These are phyloP conservation scores for Sporisorium exsertum DNA, from an alignment of 1,284 basidiomycete species.

Conservation along the genomic window DNA sequence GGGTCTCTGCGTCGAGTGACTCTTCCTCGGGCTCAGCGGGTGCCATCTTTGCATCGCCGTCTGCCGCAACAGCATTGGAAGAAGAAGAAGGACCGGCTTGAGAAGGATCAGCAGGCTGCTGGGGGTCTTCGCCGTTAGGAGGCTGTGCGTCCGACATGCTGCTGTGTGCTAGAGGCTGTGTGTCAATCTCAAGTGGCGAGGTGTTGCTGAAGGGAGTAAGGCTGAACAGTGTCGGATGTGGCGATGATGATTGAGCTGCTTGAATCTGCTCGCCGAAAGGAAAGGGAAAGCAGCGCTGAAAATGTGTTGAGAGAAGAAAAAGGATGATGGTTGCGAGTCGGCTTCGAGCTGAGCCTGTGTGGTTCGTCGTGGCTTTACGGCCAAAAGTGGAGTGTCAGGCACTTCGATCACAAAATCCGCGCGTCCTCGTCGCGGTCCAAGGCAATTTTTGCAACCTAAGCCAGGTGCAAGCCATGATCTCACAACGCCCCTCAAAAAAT, in stretches of 20 bases:
- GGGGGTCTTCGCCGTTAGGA: constrained; percentile 26
- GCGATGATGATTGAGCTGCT: background rate
- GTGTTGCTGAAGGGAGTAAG: background rate
- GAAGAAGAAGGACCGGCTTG: constrained; percentile 35
- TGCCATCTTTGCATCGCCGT: constrained; percentile 53
- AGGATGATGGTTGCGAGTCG: constrained; percentile 1
- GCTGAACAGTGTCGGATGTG: background rate
- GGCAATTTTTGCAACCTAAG: background rate
- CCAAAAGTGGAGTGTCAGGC: constrained; percentile 23
- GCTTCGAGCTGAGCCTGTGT: constrained; percentile 7
- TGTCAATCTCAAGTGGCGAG: background rate
- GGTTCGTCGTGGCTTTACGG: constrained; percentile 20
- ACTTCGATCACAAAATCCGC: constrained; percentile 43
- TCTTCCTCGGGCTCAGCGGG: constrained; percentile 47
- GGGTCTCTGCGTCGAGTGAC: constrained; percentile 61
- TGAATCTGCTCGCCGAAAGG: background rate
- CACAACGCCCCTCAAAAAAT: too few species aligned
- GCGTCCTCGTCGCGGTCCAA: constrained; percentile 20
- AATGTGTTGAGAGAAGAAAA: too few species aligned
- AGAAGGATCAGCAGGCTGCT: constrained; percentile 15
- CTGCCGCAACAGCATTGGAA: constrained; percentile 9
- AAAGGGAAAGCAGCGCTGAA: background rate
- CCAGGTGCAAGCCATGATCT: background rate
- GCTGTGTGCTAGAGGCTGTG: background rate
- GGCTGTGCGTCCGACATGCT: constrained; percentile 50